These are phyloP conservation scores for Podaxis rugospora DNA, from an alignment of 768 basidiomycete species.

Conservation along the genomic window DNA sequence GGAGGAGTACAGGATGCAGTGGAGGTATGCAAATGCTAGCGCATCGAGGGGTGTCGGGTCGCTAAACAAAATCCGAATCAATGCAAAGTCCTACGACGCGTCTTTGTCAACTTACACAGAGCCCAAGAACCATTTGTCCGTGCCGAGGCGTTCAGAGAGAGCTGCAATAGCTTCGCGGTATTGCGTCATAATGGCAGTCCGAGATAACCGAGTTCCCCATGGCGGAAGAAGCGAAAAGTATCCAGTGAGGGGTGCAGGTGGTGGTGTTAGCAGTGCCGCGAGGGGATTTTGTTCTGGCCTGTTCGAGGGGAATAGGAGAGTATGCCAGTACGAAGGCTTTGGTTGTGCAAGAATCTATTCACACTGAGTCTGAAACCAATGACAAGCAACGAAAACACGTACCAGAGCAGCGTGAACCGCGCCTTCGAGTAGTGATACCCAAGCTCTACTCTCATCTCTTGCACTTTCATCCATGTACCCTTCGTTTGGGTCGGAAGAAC, in stretches of 20 bases:
- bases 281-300: slow-evolving; percentile 27
- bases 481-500: slow-evolving; percentile 44
- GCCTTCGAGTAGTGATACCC: slow-evolving; percentile 77
- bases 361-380: slow-evolving; percentile 1
- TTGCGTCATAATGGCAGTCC: slow-evolving; percentile 44
- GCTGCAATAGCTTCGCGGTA: slow-evolving; percentile 71
- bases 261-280: slow-evolving; percentile 52
- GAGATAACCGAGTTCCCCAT: slow-evolving; percentile 54
- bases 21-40: slow-evolving; percentile 77
- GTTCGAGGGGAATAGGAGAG: slow-evolving; percentile 35
- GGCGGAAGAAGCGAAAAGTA: slow-evolving; percentile 56
- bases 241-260: slow-evolving; percentile 70
- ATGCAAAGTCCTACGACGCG: not conserved
- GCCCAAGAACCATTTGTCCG: slow-evolving; percentile 78
- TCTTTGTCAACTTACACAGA: slow-evolving; percentile 44
- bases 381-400: slow-evolving; percentile 20
- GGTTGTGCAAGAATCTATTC: slow-evolving; percentile 48
- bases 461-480: slow-evolving; percentile 61
- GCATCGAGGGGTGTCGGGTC: slow-evolving; percentile 79
- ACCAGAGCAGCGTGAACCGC: slow-evolving; percentile 75
- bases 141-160: slow-evolving; percentile 70
- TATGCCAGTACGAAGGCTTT: slow-evolving; percentile 34
- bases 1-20: slow-evolving; percentile 51
- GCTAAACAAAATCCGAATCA: slow-evolving; percentile 29
- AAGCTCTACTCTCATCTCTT: slow-evolving; percentile 74